Conservation (phyloP, 208 protist genomes). For the Acanthamoeba divionensis region DNA sequence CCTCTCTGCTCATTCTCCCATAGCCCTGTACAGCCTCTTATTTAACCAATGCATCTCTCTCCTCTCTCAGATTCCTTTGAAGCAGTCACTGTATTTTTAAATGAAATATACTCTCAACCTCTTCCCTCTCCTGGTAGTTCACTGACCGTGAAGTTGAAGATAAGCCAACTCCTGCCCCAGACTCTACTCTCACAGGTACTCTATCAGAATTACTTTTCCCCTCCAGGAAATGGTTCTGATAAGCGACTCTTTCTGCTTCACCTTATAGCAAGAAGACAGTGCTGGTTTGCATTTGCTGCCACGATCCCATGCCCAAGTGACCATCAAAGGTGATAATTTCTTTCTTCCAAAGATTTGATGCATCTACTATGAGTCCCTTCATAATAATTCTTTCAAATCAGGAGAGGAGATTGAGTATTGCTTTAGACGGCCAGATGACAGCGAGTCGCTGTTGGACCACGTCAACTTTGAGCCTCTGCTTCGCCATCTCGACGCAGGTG, state of each 20-base stretch:
- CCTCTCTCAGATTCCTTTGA: background rate
- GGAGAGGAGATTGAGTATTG: background rate
- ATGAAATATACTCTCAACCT: background rate
- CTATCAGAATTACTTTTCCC: background rate
- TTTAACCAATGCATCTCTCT: background rate
- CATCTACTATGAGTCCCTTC: no score
- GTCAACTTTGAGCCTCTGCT: conserved; percentile 42
- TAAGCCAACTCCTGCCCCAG: background rate
- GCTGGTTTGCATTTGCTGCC: background rate
- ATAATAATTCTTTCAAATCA: background rate
- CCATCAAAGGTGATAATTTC: background rate
- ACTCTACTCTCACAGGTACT: background rate
- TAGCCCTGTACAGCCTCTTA: no score
- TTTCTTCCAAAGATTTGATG: no score
- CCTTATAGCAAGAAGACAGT: background rate
- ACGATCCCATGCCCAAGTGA: background rate
- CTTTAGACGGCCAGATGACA: conserved; percentile 36
- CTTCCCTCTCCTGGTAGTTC: background rate
- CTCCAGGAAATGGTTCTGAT: background rate
- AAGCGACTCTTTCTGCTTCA: background rate
- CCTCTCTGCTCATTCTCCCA: no score
- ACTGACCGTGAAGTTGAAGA: background rate
- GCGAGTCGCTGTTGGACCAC: conserved; percentile 37
- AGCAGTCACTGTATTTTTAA: background rate
- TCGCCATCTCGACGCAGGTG: background rate